Conservation (phyloP, 177 flowering plant genomes). For the Vitis hybrid region DNA sequence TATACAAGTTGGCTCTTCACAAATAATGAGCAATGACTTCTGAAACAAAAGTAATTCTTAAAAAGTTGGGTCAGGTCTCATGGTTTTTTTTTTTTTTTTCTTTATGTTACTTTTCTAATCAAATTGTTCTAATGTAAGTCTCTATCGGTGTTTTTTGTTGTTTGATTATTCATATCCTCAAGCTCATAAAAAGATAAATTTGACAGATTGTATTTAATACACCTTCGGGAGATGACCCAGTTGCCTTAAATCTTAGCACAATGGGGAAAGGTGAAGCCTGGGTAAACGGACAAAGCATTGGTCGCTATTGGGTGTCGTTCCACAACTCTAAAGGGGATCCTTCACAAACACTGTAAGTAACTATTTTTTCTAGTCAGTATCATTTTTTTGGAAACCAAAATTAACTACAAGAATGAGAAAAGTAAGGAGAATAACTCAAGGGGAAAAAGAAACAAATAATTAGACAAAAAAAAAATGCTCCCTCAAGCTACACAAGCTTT, state of each 20-base stretch:
- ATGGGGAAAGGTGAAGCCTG: slow-evolving; percentile 47
- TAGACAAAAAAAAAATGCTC: no score
- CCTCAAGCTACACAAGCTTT: no score
- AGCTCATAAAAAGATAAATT: neutral
- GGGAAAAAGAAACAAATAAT: no score
- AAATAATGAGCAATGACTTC: neutral
- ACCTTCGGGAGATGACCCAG: slow-evolving; percentile 23
- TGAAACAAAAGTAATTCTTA: neutral
- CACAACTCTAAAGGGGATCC: slow-evolving; percentile 19
- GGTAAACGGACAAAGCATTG: slow-evolving; percentile 46
- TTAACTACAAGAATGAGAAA: no score
- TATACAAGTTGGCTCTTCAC: neutral
- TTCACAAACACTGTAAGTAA: slow-evolving; percentile 18
- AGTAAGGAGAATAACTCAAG: no score
- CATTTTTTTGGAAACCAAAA: neutral
- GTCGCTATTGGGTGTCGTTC: slow-evolving; percentile 41
- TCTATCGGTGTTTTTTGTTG: neutral
- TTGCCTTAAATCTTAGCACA: slow-evolving; percentile 23
- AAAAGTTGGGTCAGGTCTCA: no score
- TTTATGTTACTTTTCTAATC: no score
- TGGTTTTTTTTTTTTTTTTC: no score
- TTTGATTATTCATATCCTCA: neutral
- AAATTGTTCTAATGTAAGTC: no score
- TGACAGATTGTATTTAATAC: slow-evolving; percentile 25
- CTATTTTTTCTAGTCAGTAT: no score